Evolutionary conservation across 2,329 filamentous ascomycete species (phyloP).

Genomic region (Hypoxylon sp.): DNA sequence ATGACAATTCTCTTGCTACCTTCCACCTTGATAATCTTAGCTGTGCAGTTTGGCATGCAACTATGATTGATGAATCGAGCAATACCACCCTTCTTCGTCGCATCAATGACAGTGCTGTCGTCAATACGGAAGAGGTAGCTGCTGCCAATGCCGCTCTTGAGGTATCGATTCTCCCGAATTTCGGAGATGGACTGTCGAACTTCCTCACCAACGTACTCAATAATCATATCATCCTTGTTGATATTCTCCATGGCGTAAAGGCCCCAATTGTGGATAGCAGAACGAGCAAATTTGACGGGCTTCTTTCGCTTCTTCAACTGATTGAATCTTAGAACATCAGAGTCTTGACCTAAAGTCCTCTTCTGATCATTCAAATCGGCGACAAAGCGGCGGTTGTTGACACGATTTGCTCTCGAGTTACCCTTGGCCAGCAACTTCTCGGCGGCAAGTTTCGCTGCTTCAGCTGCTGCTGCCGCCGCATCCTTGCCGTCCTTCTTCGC

Average conservation of each 20-base stretch:
- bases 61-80: conserved; percentile 99
- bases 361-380: conserved; percentile 97
- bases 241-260: conserved; percentile 98
- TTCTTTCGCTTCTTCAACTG: conserved; percentile 99
- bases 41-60: conserved; percentile 97
- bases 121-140: conserved; percentile 99
- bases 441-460: conserved; percentile 78
- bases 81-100: conserved; percentile 98
- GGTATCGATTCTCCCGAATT: conserved; percentile 89
- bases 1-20: conserved; percentile 99
- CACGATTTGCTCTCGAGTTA: conserved; percentile 92
- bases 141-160: conserved; percentile 96
- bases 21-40: conserved; percentile 99
- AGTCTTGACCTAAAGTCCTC: conserved; percentile 83
- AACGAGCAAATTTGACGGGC: conserved; percentile 96
- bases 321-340: conserved; percentile 96
- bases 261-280: conserved; percentile 99
- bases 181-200: conserved; percentile 98
- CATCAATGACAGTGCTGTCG: conserved; percentile 96
- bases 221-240: conserved; percentile 98
- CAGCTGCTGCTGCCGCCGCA: conserved; percentile 73
- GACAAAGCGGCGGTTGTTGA: conserved; percentile 93
- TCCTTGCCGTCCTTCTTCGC: conserved; percentile 77
- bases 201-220: conserved; percentile 98
- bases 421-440: conserved; percentile 88